Base-by-base conservation (phyloP, 2,329 filamentous ascomycete species). In the Aspergillus phoenicis region DNA sequence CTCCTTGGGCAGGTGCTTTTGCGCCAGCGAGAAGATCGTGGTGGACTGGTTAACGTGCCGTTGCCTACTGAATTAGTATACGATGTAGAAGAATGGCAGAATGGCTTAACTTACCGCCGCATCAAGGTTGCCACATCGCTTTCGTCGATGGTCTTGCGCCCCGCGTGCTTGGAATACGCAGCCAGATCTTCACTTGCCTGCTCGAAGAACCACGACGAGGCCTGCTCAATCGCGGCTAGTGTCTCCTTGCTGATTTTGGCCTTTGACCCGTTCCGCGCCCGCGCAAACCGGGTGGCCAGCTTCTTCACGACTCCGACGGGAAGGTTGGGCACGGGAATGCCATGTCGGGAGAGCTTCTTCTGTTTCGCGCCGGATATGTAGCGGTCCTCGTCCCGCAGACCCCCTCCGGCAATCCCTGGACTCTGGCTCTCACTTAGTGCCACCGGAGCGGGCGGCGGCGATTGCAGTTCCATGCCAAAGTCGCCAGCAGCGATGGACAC, bases 161-260 rank as follows among this genome's bases (percentile, higher is more conserved):
- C 89, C 5, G 90, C 92, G 75, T 97, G 93, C 62, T 87, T 83
- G 17, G 93, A 90, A 74, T 93, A 97, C 2, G 88, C 89, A 11
- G 86, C 85, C 58, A 97, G 78, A 71, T 96, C 92, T 62, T 93
- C 90, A 52, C 90, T 87, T 2, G 91, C 81, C 75, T 97, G 93
- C 77, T 96, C 91, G 73, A 97, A 96, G 75, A 93, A 97, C 89
- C 91, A 95, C 63, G 96, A 91, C 2, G 91, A 91, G 0, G 92
- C 91, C 72, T 92, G 89, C 70, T 89, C 87, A 57, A 97, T 86
- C 4, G 89, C 89, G 30, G 85, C 84, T 39, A 96, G 79, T 1
- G 90, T 88, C 55, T 95, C 91, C 49, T 89, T 87, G 60, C 84
- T 87, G 51, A 96, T 85, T 66, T 89, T 91, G 5, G 85, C 80